A percentile compares a stretch with the other conserved stretches of the same genome.
These are phyloP conservation scores for Vaccinium myrtillus DNA, from an alignment of 148 eudicot species.

Conservation along the genomic window DNA sequence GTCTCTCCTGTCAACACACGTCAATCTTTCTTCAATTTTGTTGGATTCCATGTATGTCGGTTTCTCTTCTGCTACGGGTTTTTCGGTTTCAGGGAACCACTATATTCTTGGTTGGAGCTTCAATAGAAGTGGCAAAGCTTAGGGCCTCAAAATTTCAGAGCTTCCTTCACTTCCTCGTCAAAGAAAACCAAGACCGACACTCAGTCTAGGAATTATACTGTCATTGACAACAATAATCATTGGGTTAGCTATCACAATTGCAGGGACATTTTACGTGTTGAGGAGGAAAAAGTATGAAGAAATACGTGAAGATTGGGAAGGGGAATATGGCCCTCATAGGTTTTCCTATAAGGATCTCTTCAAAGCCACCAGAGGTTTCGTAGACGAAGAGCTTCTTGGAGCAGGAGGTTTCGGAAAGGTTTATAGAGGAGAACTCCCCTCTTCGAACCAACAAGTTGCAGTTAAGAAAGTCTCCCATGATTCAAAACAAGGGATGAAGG, in stretches of 20 bases:
- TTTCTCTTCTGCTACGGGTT: slow-evolving; percentile 22
- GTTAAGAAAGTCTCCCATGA: slow-evolving; percentile 14
- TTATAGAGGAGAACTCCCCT: slow-evolving; percentile 36
- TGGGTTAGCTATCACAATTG: slow-evolving; percentile 1
- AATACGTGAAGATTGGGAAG: slow-evolving; percentile 10
- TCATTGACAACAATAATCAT: not conserved
- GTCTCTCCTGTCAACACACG: slow-evolving; percentile 20
- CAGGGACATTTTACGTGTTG: not conserved
- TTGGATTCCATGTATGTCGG: slow-evolving; percentile 40
- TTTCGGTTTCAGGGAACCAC: slow-evolving; percentile 4
- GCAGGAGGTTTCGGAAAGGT: slow-evolving; percentile 49
- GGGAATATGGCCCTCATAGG: slow-evolving; percentile 21
- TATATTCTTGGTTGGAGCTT: slow-evolving; percentile 34
- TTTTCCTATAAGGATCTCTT: slow-evolving; percentile 38
- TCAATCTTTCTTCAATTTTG: slow-evolving; percentile 25
- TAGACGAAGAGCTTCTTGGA: slow-evolving; percentile 33
- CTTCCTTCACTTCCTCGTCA: slow-evolving; percentile 42
- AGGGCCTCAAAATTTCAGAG: slow-evolving; percentile 29
- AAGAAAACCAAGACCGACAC: slow-evolving; percentile 13
- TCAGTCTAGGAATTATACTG: not conserved
- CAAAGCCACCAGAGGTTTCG: slow-evolving; percentile 41
- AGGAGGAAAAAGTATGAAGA: slow-evolving; percentile 5
- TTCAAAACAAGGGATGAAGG: too few species aligned
- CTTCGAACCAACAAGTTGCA: slow-evolving; percentile 25
- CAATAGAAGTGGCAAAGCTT: slow-evolving; percentile 25